Conservation (phyloP, 352 stramenopile species). For the Hyaloperonospora brassicae region DNA sequence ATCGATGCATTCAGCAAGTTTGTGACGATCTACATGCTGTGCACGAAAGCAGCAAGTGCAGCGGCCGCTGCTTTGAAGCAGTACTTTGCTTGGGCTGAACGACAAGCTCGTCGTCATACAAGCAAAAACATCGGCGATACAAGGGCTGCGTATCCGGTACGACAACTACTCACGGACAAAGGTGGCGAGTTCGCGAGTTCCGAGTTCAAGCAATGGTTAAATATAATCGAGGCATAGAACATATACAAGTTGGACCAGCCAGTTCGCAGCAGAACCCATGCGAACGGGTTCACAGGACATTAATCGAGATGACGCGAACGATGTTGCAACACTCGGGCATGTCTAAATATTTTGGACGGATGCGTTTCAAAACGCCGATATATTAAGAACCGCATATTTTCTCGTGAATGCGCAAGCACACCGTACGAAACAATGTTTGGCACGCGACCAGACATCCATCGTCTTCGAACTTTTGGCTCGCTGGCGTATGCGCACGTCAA, state of each 20-base stretch:
- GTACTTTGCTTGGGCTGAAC: neutral
- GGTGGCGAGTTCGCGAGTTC: neutral
- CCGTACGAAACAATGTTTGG: too few species aligned
- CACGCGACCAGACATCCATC: too few species aligned
- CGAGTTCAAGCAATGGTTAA: neutral
- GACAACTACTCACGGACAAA: neutral
- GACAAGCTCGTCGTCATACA: neutral
- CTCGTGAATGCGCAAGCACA: too few species aligned
- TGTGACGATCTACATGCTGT: too few species aligned
- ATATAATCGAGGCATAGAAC: neutral
- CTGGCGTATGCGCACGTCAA: too few species aligned
- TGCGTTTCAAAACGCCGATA: neutral
- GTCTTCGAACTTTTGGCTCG: too few species aligned
- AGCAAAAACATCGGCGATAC: neutral
- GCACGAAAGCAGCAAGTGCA: neutral
- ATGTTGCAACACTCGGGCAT: neutral
- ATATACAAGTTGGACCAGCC: neutral
- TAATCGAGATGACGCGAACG: neutral
- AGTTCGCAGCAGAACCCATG: neutral
- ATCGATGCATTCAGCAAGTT: neutral
- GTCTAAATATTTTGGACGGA: neutral
- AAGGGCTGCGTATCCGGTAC: neutral
- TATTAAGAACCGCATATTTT: too few species aligned
- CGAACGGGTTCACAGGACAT: neutral
- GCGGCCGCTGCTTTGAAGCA: neutral